Base-by-base conservation (phyloP, 164 flowering plant species). In the Dillenia suffruticosa region DNA sequence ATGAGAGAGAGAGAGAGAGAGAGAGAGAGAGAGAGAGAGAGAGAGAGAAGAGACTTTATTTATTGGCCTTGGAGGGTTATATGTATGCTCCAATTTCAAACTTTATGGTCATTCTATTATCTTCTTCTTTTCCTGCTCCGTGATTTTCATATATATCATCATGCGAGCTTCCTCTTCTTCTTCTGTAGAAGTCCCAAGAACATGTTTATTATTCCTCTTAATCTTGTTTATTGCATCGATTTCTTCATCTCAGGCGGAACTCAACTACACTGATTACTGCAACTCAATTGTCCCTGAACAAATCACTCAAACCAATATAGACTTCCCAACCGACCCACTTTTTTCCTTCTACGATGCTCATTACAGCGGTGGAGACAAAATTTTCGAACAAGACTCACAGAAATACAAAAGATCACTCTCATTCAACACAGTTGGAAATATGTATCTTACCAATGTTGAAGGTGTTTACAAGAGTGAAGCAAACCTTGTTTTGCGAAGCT, bases 391-490 rank as follows among this genome's bases (percentile, higher is more conserved):
- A 11, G 32, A 45, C 32, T 56, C 58, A 15, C 40, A 49, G 24
- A n/a, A 62, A 49, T 54, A 17, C 52, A 59, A 59, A 3, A 61
- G 57, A 49, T 26, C 66, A 49, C 49, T 62, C 22, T 24, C 26
- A 10, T 54, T 73, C 51, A 44, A 12, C 10, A 14, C 54, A 1
- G 22, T 19, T 16, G 13, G 19, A 12, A 15, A 8, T 19, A 19
- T 66, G 17, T 62, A 62, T 17, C 40, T 10, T 11, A 69, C 77
- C n/a, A 58, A 47, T 12, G 56, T 55, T 43, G 56, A 43, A 11
- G 70, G 74, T 3, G 63, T 73, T 40, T 58, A 72, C 56, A 50
- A 51, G 57, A 45, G 75, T 40, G 61, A 64, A 12, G 74, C 62
- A 10, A 62, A 12, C 10, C 49, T 74, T 57, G 44, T 5, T 12